Evolutionary conservation across 768 basidiomycete genomes (phyloP), one percentile per base, ranked within the genome.

Genomic region (Dictyophora rubrovolvata): DNA sequence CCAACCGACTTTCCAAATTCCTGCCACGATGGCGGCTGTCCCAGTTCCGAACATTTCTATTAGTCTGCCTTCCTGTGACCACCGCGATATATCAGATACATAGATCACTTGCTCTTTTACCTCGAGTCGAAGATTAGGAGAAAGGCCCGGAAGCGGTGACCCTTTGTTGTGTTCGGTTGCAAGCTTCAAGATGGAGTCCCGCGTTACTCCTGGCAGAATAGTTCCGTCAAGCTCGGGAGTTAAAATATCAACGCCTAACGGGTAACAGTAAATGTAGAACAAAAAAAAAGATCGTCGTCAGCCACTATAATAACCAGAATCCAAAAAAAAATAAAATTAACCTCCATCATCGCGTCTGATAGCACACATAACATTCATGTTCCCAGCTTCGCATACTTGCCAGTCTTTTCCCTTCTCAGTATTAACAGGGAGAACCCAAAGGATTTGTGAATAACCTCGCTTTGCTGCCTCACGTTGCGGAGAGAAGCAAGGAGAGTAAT

Each of bases 181-280:
- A 48, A 97, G 84, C 0, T 76, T 66, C 42, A 96, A 79, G 48
- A 89, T 84, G 23, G 90, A 93, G 65, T 88, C 87, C 62, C 94
- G 84, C 7, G 93, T 96, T 22, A 97, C 83, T 49, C 94, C 92
- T 1, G 93, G 93, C 1, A 98, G 81, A 66, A 97, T 91, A 72
- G 90, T 87, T 53, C 93, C 93, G 68, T 89, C 91, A 61, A 96
- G 74, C 14, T 91, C 87, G 1, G 94, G 89, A 0, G 95, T 96
- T 62, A 91, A 77, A 55, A 96, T 77, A 69, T 97, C 92, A 60
- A 82, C 69, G n/a, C 75, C 86, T 89, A 28, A 64, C 37, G 17
- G 52, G 18, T 46, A 50, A 35, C n/a, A 48, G 12, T 50, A n/a
- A 36, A 37, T 5, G 17, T 11, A 10, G 6, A 42, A 6, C 7